Evolutionary conservation across 2,329 filamentous ascomycete genomes (phyloP), one percentile per base, ranked within the genome.

Genomic region (Alternaria brassicae): DNA sequence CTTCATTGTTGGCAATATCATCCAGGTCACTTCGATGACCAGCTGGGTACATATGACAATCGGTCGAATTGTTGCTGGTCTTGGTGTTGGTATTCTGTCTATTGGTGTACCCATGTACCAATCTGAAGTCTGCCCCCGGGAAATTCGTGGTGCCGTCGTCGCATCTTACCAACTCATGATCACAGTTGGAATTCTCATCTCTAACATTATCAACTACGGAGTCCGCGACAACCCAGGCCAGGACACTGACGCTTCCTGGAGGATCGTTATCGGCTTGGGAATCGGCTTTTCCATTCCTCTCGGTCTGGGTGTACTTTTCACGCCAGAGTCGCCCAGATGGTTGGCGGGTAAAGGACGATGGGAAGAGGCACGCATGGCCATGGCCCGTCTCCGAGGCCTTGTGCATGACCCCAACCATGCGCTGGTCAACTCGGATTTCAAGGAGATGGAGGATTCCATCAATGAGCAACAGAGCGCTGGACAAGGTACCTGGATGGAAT

Each of bases 71-170:
- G 71, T 81, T 25, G 77, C 78, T 44, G 80, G 80, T 66, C 61
- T 81, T 8, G 80, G 80, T 42, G 77, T 81, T 36, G 80, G 80
- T 32, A 73, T 75, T n/a, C 71, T 81, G 17, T 80, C 77, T 8
- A 85, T 89, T 32, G 82, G 86, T 34, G 86, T 89, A 2, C 88
- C 88, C 58, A 87, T 90, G 82, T 89, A 87, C 75, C 87, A 90
- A 75, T 85, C 85, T 39, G 88, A 90, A 71, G 86, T 82, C 52
- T 82, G 85, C 2, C 88, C 88, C 4, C 81, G 83, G 17, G 82
- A 86, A 67, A 88, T 89, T 61, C 85, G 88, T 65, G 88, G 87
- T 66, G 84, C 85, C 32, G 84, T 90, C 41, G 85, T 89, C n/a
- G 75, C 79, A 13, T 79, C 75, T 4, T 81, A 81, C 66, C 79